Percentiles rank a stretch among this genome's conserved stretches.
These are phyloP conservation scores for Colletotrichum navitas DNA, from an alignment of 2,329 filamentous ascomycete genomes.

Conservation along the genomic window DNA sequence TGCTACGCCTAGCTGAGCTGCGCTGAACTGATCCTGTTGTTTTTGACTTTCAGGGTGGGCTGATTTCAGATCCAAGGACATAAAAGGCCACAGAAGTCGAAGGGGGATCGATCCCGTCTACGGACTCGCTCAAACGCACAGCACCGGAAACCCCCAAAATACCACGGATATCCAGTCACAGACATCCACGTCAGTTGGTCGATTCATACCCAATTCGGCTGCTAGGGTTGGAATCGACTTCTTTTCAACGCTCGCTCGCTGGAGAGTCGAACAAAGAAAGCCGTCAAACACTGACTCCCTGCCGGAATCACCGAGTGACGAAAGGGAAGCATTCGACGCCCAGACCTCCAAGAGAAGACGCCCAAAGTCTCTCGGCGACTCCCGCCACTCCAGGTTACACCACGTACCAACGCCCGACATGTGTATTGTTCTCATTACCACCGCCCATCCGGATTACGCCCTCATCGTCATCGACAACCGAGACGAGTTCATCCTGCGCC, in stretches of 20 bases:
- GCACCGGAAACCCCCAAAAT: neutral
- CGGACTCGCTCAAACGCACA: constrained; percentile 10
- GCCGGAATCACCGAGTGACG: neutral
- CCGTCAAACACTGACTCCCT: neutral
- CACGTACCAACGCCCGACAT: constrained; percentile 57
- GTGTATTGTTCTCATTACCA: constrained; percentile 84
- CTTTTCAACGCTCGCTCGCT: neutral
- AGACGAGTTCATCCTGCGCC: constrained; percentile 77
- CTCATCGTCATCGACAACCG: constrained; percentile 83
- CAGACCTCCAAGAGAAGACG: neutral
- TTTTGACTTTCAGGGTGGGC: constrained; percentile 20
- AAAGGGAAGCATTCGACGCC: neutral
- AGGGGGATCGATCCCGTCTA: neutral
- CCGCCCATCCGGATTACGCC: constrained; percentile 79
- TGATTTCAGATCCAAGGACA: constrained; percentile 13
- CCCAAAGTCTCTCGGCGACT: neutral
- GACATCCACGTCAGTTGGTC: constrained; percentile 17
- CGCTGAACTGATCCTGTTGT: constrained; percentile 9
- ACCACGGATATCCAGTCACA: constrained; percentile 18
- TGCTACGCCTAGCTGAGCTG: constrained; percentile 8
- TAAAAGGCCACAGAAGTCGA: constrained; percentile 13
- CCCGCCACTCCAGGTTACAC: neutral
- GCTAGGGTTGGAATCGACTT: constrained; percentile 6
- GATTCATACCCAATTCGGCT: constrained; percentile 9
- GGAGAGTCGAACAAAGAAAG: neutral